Conservation (phyloP, 1,284 basidiomycete genomes). For the Puccinia horiana region DNA sequence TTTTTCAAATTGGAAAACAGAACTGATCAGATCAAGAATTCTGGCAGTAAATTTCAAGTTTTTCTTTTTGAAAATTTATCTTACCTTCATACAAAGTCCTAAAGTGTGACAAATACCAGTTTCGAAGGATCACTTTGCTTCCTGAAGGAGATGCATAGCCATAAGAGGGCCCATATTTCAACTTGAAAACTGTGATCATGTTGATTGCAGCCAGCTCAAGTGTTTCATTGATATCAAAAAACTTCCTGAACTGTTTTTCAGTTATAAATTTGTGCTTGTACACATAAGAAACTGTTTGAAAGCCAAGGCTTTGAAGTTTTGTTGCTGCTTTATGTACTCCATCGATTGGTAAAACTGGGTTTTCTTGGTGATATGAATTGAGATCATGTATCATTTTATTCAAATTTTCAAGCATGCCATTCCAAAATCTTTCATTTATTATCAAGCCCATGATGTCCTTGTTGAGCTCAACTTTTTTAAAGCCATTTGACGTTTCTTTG, state of each 20-base stretch:
- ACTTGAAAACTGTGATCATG: background rate
- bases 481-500: background rate
- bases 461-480: background rate
- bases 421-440: background rate
- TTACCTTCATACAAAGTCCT: background rate
- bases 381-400: background rate
- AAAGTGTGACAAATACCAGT: background rate
- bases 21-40: too few relatives aligned
- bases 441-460: background rate
- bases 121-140: background rate
- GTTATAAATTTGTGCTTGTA: background rate
- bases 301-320: background rate
- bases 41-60: too few relatives aligned
- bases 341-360: background rate
- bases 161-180: background rate
- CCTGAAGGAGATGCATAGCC: background rate
- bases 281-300: background rate
- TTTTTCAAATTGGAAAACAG: background rate
- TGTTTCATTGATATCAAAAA: background rate
- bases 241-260: background rate
- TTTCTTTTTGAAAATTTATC: too few relatives aligned
- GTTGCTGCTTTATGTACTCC: background rate
- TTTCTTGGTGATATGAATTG: background rate
- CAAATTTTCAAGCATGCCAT: background rate
- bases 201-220: background rate